Percentiles rank a stretch among this genome's conserved stretches.
phyloP scores from a whole-genome alignment of 2,329 filamentous ascomycete species.

The Aspergillus intermedius region DNA sequence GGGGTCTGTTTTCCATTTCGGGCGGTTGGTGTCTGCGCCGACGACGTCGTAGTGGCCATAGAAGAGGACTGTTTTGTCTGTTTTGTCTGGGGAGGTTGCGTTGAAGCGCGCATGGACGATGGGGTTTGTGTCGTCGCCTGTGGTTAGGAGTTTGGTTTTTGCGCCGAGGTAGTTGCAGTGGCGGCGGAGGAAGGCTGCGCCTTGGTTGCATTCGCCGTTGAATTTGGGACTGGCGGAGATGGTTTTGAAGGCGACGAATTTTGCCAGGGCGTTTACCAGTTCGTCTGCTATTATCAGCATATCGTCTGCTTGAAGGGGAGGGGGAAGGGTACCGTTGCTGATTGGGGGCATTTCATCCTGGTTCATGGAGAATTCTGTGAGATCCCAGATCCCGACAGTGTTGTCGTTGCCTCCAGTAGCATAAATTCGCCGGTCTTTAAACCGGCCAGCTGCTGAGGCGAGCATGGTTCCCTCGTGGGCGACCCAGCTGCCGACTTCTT shows the following conservation, averaged over 20 bases:
- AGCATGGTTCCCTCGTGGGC: constrained; percentile 84
- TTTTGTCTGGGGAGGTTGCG: constrained; percentile 59
- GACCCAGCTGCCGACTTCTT: constrained; percentile 68
- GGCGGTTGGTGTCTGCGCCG: constrained; percentile 71
- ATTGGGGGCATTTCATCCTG: constrained; percentile 44
- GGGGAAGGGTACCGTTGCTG: constrained; percentile 46
- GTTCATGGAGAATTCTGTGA: constrained; percentile 51
- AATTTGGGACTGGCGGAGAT: constrained; percentile 82
- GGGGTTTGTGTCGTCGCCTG: constrained; percentile 72
- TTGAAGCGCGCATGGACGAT: constrained; percentile 88
- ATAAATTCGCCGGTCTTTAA: constrained; percentile 70
- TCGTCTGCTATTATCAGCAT: constrained; percentile 41
- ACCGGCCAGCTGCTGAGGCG: constrained; percentile 67
- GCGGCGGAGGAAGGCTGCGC: constrained; percentile 81
- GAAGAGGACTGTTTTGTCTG: constrained; percentile 82
- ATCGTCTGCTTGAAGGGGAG: neutral
- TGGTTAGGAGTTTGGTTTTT: constrained; percentile 81
- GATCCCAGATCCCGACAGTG: constrained; percentile 80
- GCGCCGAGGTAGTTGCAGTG: constrained; percentile 91
- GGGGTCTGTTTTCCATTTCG: constrained; percentile 80
- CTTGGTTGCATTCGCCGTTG: constrained; percentile 84
- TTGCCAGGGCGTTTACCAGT: constrained; percentile 63
- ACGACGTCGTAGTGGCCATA: constrained; percentile 99
- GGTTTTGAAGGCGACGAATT: constrained; percentile 88
- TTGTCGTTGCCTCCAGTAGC: constrained; percentile 93